Base-by-base conservation (phyloP, 2,329 filamentous ascomycete genomes). In the Ceratocystiopsis sp. region DNA sequence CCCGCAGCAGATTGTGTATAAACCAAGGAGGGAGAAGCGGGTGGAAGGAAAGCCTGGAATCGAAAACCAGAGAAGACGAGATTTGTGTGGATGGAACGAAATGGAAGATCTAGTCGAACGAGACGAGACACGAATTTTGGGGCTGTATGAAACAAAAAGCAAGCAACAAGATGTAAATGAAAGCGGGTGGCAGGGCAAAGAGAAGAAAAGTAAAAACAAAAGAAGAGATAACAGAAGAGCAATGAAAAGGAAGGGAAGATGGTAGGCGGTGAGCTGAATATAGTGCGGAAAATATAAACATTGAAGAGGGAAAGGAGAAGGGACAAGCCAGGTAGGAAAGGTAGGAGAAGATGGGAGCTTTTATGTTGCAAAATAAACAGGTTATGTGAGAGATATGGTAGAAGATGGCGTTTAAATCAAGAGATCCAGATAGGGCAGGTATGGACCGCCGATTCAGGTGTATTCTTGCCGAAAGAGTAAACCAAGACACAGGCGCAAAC, bases 1-100 rank as follows among this genome's bases (percentile, higher is more conserved):
- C 42, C 25, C 45, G 46, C 32, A 17, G 40, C 50, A 51, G 46
- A 52, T 50, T 29, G 25, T 29, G 25, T 7, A 29, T 29, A 29
- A 29, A 29, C 25, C 11, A 15, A 14, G 18, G 19, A 38, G 35
- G 35, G 38, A 16, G 21, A 25, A 42, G 17, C 10, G 17, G 21
- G 16, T 4, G n/a, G n/a, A 25, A 17, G 11, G 10, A 10, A 29
- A 29, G 25, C 6, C 25, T 29, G 25, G 9, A 29, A 9, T 8
- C 25, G 25, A 29, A 29, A 29, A 10, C 10, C 25, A 29, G 25
- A 8, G 25, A 29, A 29, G 25, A 29, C 25, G 10, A 29, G 10
- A 29, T 29, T 29, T 8, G 25, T 7, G 25, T 29, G 25, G 25
- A 7, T 29, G 25, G 10, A 29, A 29, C 6, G 9, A 11, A 29